These are phyloP conservation scores for Cicer arietinum DNA, from an alignment of 306 rosid species.

Conservation along the genomic window DNA sequence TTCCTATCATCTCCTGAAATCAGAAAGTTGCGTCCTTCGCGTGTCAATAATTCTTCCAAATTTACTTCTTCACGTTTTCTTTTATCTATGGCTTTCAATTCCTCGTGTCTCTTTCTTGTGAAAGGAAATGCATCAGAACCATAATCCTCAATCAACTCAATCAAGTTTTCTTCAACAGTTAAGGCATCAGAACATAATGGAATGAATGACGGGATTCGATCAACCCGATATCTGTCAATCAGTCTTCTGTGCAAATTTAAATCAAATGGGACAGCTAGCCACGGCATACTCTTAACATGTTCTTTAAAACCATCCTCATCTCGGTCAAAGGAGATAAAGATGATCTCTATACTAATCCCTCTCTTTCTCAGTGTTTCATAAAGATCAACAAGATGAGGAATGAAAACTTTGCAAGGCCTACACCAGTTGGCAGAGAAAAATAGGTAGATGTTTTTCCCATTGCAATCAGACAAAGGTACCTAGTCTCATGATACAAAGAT, in stretches of 20 bases:
- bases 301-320: conserved; percentile 68
- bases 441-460: conserved; percentile 76
- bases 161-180: conserved; percentile 63
- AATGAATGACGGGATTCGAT: conserved; percentile 78
- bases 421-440: conserved; percentile 94
- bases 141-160: conserved; percentile 79
- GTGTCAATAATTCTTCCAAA: conserved; percentile 68
- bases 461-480: conserved; percentile 74
- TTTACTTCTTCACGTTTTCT: conserved; percentile 70
- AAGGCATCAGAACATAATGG: conserved; percentile 60
- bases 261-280: conserved; percentile 84
- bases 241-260: conserved; percentile 60
- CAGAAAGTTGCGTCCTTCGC: conserved; percentile 61
- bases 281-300: conserved; percentile 75
- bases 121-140: conserved; percentile 92
- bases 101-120: conserved; percentile 70
- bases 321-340: conserved; percentile 74
- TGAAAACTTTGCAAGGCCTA: conserved; percentile 83
- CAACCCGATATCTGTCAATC: conserved; percentile 54
- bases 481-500: conserved; percentile 47
- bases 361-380: conserved; percentile 56
- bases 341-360: conserved; percentile 66
- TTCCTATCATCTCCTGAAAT: conserved; percentile 63
- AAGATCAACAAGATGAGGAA: conserved; percentile 69
- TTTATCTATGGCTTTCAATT: conserved; percentile 67